Conservation (phyloP, 805 yeast genomes). For the Yamadazyma tumulicola region DNA sequence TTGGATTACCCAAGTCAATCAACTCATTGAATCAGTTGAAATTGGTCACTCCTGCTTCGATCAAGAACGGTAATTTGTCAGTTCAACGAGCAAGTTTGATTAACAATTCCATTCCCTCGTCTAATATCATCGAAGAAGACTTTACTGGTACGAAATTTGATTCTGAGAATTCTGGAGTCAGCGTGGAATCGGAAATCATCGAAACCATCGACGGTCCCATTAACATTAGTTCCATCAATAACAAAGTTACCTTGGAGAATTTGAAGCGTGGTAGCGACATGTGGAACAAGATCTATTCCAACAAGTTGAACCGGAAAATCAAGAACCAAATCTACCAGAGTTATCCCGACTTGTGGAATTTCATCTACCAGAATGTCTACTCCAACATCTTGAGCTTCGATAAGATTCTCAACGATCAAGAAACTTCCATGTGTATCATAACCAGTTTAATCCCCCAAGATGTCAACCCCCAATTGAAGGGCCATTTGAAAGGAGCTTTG, state of each 20-base stretch:
- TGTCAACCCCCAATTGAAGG: conserved; percentile 88
- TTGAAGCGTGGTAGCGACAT: conserved; percentile 55
- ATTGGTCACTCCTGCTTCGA: conserved; percentile 56
- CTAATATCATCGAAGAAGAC: conserved; percentile 38
- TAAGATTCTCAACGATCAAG: conserved; percentile 57
- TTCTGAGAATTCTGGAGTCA: neutral
- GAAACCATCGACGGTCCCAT: conserved; percentile 45
- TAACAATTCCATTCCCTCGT: conserved; percentile 33
- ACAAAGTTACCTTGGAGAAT: conserved; percentile 22
- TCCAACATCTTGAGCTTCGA: conserved; percentile 72
- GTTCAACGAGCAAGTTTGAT: conserved; percentile 29
- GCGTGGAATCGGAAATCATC: conserved; percentile 10
- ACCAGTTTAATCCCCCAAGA: conserved; percentile 87
- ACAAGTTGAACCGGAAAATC: conserved; percentile 69
- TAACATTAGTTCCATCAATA: conserved; percentile 26
- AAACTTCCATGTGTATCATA: conserved; percentile 73
- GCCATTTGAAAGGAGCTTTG: conserved; percentile 83
- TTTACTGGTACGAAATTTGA: conserved; percentile 35
- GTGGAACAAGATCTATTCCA: conserved; percentile 69
- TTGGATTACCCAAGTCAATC: conserved; percentile 83
- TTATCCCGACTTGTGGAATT: conserved; percentile 83
- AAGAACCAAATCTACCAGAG: conserved; percentile 64
- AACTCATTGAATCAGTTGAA: conserved; percentile 68
- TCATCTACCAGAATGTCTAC: conserved; percentile 68
- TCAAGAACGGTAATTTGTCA: conserved; percentile 17